Evolutionary conservation across 208 protist species (phyloP).

Genomic region (Entamoeba invadens): DNA sequence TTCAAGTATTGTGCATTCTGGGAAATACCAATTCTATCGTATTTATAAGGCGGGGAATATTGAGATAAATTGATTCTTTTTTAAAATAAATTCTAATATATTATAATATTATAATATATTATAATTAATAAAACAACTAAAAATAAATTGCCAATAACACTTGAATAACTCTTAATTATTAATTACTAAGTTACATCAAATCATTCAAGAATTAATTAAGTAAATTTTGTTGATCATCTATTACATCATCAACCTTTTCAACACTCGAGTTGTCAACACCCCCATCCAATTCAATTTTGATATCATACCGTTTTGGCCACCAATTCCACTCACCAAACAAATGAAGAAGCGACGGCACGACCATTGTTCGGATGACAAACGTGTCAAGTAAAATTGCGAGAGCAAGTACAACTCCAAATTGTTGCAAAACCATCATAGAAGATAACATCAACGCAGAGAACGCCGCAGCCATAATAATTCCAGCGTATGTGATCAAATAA

Average conservation of each 20-base stretch:
- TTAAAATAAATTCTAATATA: too few relatives aligned
- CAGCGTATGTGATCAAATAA: conserved; percentile 41
- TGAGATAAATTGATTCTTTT: too few relatives aligned
- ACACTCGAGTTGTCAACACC: too few relatives aligned
- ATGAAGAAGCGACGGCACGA: conserved; percentile 41
- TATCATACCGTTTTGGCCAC: conserved; percentile 21
- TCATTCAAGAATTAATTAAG: too few relatives aligned
- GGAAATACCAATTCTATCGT: neutral
- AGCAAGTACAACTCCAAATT: conserved; percentile 42
- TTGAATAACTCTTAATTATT: too few relatives aligned
- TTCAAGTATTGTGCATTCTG: neutral
- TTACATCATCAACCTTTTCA: too few relatives aligned
- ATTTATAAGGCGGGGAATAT: too few relatives aligned
- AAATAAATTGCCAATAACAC: too few relatives aligned
- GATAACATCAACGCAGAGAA: conserved; percentile 42
- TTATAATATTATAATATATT: too few relatives aligned
- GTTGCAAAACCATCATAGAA: conserved; percentile 28
- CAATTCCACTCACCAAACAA: conserved; percentile 38
- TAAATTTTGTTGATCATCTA: too few relatives aligned
- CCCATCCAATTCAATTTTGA: neutral
- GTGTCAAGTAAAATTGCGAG: conserved; percentile 44
- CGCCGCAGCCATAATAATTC: conserved; percentile 48
- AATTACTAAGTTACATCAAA: too few relatives aligned
- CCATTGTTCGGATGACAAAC: conserved; percentile 40
- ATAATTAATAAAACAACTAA: too few relatives aligned